These are phyloP conservation scores for Phialophora tarda DNA, from an alignment of 2,329 filamentous ascomycete species.

Conservation along the genomic window DNA sequence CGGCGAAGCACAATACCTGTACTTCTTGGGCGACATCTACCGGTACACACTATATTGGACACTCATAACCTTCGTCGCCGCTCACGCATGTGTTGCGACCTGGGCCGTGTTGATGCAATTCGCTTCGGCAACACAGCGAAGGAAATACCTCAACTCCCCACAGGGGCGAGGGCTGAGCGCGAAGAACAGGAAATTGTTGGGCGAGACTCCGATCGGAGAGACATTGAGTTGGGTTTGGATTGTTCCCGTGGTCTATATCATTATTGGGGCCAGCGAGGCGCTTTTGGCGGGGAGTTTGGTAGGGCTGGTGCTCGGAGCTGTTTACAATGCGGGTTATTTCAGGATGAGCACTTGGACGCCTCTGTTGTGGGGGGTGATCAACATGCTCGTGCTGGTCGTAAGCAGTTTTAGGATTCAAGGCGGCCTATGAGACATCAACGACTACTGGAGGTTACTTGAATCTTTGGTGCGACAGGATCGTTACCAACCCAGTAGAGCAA, in stretches of 20 bases:
- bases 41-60: constrained; percentile 89
- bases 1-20: constrained; percentile 68
- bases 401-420: constrained; percentile 94
- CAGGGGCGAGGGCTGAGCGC: constrained; percentile 27
- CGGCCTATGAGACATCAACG: constrained; percentile 67
- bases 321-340: constrained; percentile 82
- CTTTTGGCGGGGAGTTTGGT: constrained; percentile 80
- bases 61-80: constrained; percentile 74
- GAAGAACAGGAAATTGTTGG: constrained; percentile 38
- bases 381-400: constrained; percentile 78
- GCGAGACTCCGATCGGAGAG: constrained; percentile 37
- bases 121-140: constrained; percentile 29
- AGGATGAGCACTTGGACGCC: constrained; percentile 95
- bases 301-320: constrained; percentile 76
- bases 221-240: constrained; percentile 63
- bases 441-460: background rate
- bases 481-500: background rate
- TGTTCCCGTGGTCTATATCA: constrained; percentile 71
- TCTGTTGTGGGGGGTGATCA: constrained; percentile 84
- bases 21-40: constrained; percentile 78
- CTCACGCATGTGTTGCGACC: constrained; percentile 73
- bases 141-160: constrained; percentile 31
- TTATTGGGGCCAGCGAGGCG: constrained; percentile 76
- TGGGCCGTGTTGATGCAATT: constrained; percentile 74
- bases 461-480: background rate